Evolutionary conservation across 208 protist species (phyloP).

Genomic region (Trypanosoma caninum): DNA sequence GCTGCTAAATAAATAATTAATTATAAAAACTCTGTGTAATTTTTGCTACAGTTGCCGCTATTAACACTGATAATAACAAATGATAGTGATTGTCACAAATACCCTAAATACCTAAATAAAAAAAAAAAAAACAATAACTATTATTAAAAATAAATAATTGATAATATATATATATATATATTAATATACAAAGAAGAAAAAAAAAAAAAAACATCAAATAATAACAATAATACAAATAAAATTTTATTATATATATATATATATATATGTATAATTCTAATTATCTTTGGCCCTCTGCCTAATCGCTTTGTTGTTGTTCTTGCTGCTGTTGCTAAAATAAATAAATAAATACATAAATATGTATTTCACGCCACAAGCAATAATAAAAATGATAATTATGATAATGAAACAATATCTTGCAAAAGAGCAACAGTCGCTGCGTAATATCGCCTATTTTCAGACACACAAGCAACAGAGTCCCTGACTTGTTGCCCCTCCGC

Average conservation of each 20-base stretch:
- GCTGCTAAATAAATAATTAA: too few species aligned
- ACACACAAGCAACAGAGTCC: not conserved
- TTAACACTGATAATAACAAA: too few species aligned
- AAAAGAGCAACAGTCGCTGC: conserved; percentile 7
- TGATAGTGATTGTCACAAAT: not conserved
- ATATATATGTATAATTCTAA: not conserved
- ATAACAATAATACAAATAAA: not conserved
- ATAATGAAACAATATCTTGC: not conserved
- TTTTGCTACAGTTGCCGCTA: too few species aligned
- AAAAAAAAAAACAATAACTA: too few species aligned
- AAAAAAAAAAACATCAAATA: not conserved
- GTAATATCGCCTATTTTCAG: not conserved
- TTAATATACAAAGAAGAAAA: conserved; percentile 1
- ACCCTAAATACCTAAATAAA: not conserved
- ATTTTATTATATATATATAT: conserved; percentile 7
- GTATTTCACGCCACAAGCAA: not conserved
- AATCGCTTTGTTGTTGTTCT: not conserved
- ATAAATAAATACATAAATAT: not conserved
- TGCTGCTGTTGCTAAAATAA: not conserved
- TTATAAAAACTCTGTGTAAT: too few species aligned
- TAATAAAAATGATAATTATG: not conserved
- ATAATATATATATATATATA: not conserved
- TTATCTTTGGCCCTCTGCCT: not conserved
- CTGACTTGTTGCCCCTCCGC: not conserved
- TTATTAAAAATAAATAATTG: too few species aligned